A percentile compares a stretch with the other conserved stretches of the same genome.
Evolutionary conservation across 768 basidiomycete species (phyloP).

Genomic region (Tricholoma bakamatsutake): DNA sequence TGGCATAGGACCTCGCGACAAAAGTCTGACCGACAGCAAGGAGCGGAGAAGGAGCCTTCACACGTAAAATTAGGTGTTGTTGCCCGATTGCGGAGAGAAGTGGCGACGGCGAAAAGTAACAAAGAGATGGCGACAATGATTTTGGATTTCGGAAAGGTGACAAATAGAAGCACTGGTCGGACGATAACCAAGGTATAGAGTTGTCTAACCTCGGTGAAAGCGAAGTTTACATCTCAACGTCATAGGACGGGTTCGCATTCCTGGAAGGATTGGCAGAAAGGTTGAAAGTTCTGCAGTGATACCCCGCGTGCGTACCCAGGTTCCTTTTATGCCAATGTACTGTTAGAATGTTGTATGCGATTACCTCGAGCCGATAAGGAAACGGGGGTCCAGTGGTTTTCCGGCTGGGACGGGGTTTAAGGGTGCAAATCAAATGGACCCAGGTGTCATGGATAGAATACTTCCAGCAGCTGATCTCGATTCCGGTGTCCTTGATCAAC

Average conservation of each 20-base stretch:
- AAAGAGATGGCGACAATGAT: constrained; percentile 58
- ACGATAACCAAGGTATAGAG: constrained; percentile 61
- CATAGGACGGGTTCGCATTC: constrained; percentile 61
- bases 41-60: constrained; percentile 37
- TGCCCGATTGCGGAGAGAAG: constrained; percentile 50
- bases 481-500: too few relatives aligned
- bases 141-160: constrained; percentile 63
- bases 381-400: too few relatives aligned
- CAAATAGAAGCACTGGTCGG: constrained; percentile 60
- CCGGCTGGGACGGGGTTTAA: too few relatives aligned
- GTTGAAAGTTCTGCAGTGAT: constrained; percentile 34
- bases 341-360: too few relatives aligned
- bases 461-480: too few relatives aligned
- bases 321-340: too few relatives aligned
- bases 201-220: neutral
- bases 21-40: constrained; percentile 34
- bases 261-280: constrained; percentile 54
- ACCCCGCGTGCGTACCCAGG: neutral
- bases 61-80: constrained; percentile 57
- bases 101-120: constrained; percentile 44
- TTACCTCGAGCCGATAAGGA: too few relatives aligned
- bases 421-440: too few relatives aligned
- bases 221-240: neutral
- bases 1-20: constrained; percentile 11
- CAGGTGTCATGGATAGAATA: too few relatives aligned